Percentiles rank a stretch among this genome's conserved stretches.
Conservation (phyloP, 2,329 filamentous ascomycete species). For the Sporothrix inflata region DNA sequence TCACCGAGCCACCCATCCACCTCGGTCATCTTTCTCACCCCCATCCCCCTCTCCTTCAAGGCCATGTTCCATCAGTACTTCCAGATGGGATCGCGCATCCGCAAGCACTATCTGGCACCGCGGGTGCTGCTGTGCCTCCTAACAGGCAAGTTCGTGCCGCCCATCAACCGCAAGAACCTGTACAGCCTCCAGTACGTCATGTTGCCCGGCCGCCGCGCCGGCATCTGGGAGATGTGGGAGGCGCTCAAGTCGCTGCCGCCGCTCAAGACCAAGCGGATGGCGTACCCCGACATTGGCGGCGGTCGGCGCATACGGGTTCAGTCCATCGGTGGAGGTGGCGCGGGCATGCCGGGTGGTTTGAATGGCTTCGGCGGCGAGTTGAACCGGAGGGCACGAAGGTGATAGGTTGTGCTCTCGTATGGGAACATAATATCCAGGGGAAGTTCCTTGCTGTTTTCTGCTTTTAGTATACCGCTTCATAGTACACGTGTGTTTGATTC, state of each 20-base stretch:
- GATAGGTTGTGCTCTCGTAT: not conserved
- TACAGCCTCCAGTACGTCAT: constrained; percentile 98
- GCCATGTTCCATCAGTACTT: constrained; percentile 98
- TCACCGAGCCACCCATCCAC: constrained; percentile 59
- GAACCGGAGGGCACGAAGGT: constrained; percentile 12
- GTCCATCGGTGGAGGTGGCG: constrained; percentile 10
- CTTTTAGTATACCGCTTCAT: not conserved
- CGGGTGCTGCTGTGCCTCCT: constrained; percentile 84
- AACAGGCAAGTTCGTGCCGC: constrained; percentile 90
- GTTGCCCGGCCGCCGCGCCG: constrained; percentile 80
- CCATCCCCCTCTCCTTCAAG: constrained; percentile 84
- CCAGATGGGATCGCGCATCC: constrained; percentile 86
- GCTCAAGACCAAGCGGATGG: constrained; percentile 47
- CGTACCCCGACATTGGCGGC: constrained; percentile 41
- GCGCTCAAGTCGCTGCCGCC: constrained; percentile 60
- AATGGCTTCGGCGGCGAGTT: not conserved
- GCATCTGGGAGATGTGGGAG: constrained; percentile 84
- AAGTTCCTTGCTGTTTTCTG: not conserved
- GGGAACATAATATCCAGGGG: not conserved
- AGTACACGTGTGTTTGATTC: not conserved
- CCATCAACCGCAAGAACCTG: constrained; percentile 90
- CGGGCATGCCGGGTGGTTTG: not conserved
- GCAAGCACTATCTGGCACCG: constrained; percentile 92
- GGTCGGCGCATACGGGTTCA: constrained; percentile 20
- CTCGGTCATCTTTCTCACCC: constrained; percentile 87